Evolutionary conservation across 768 basidiomycete genomes (phyloP).

Genomic region (Favolaschia claudopus): DNA sequence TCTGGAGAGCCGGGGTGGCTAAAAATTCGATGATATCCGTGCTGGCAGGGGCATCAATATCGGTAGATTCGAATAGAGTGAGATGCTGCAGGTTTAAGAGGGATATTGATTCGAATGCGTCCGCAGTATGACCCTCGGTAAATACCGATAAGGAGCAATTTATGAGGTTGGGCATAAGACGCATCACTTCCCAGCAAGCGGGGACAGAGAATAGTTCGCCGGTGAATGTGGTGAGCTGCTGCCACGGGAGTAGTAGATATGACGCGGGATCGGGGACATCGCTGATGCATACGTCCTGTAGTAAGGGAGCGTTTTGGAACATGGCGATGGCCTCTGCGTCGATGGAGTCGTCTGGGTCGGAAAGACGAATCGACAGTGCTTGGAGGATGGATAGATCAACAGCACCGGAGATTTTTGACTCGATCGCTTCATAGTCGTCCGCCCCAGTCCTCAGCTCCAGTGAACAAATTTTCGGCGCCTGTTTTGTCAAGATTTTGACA

Average conservation of each 20-base stretch:
- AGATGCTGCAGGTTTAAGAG: background rate
- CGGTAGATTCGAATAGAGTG: background rate
- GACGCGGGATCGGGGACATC: background rate
- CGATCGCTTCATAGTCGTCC: background rate
- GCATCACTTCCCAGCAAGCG: background rate
- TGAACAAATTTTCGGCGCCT: background rate
- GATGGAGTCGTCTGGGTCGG: background rate
- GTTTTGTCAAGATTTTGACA: background rate
- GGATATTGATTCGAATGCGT: background rate
- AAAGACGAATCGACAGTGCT: background rate
- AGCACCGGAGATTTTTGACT: background rate
- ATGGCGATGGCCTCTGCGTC: background rate
- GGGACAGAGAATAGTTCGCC: background rate
- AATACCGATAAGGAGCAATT: conserved; percentile 1
- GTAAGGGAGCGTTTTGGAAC: background rate
- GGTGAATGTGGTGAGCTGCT: conserved; percentile 16
- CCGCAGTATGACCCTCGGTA: background rate
- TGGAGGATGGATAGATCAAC: background rate
- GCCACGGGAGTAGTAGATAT: conserved; percentile 3
- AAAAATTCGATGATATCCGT: background rate
- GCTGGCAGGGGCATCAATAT: background rate
- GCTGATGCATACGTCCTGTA: background rate
- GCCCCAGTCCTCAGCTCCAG: background rate
- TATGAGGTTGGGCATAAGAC: background rate
- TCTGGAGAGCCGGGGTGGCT: background rate